Evolutionary conservation across 2,329 filamentous ascomycete genomes (phyloP), one percentile per base, ranked within the genome.

Genomic region (Colletotrichum acutatum): DNA sequence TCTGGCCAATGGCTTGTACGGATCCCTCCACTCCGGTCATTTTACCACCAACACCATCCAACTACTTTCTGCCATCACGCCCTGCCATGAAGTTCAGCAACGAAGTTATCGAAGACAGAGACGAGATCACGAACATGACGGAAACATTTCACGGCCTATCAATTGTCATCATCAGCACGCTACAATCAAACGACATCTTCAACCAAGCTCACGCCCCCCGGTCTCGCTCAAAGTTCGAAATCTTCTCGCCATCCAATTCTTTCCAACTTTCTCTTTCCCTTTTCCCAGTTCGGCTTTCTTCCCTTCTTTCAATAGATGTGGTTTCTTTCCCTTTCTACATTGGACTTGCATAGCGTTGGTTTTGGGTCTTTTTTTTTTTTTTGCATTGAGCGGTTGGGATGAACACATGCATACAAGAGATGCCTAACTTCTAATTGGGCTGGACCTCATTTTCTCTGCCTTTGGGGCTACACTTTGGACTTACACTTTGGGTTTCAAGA

Each of bases 81-180:
- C 65, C 62, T 26, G 70, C 61, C 70, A 74, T 72, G 72, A 72
- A 71, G 37, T 65, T 67, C 75, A 67, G 70, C 72, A 76, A 76
- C 74, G 75, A 80, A 78, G 70, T 76, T 78, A 78, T 76, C 78
- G 77, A 81, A 81, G 80, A 80, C 77, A 76, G 65, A 76, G 75
- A 74, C 62, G 71, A 74, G 68, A 71, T 74, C 61, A 74, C 71
- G 71, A 71, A 62, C 68, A 57, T 58, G 56, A 71, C 26, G 60
- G 54, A 70, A 54, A 67, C 58, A 26, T 72, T 71, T 58, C 14
- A 74, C 71, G 71, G 71, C 71, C 68, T 72, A 59, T 59, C 32
- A 57, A 57, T 62, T 53, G 54, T 56, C 58, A 59, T 9, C 56
- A 64, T 28, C 60, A 65, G 46, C 28, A 49, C 67, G 61, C 60